These are phyloP conservation scores for Epichloe brachyelytri DNA, from an alignment of 2,329 filamentous ascomycete genomes.

Conservation along the genomic window DNA sequence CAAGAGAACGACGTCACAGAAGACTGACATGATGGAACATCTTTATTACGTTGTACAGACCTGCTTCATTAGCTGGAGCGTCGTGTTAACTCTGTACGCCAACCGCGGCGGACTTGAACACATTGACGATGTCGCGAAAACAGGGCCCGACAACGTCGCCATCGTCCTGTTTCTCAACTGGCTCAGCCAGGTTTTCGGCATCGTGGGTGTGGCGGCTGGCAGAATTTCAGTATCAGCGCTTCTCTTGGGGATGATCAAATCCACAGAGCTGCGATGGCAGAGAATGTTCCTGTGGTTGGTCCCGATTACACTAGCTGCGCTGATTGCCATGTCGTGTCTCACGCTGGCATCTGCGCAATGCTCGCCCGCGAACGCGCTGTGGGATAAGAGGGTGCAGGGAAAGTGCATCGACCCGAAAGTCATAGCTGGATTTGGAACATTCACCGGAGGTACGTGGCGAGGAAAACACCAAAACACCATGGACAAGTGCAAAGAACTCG, in stretches of 20 bases:
- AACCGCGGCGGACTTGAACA: slow-evolving; percentile 9
- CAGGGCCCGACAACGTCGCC: slow-evolving; percentile 10
- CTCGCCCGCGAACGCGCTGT: slow-evolving; percentile 9
- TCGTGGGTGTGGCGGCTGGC: slow-evolving; percentile 11
- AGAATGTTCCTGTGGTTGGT: slow-evolving; percentile 11
- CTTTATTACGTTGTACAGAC: slow-evolving; percentile 1
- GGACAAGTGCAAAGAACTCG: neutral
- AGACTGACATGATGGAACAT: no score
- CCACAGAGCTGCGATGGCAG: slow-evolving; percentile 11
- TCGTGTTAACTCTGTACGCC: slow-evolving; percentile 9
- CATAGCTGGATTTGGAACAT: slow-evolving; percentile 10
- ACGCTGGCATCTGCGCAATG: slow-evolving; percentile 12
- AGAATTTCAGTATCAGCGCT: slow-evolving; percentile 12
- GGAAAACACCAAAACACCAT: neutral
- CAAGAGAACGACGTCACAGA: no score
- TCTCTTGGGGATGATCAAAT: slow-evolving; percentile 9
- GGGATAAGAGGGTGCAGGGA: slow-evolving; percentile 10
- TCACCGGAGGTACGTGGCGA: slow-evolving; percentile 9
- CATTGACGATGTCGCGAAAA: slow-evolving; percentile 7
- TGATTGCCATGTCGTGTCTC: slow-evolving; percentile 11
- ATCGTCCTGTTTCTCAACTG: slow-evolving; percentile 11
- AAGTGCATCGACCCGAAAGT: slow-evolving; percentile 10
- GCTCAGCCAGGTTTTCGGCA: slow-evolving; percentile 10
- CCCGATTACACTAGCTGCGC: slow-evolving; percentile 8
- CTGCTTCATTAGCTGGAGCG: slow-evolving; percentile 11